A percentile compares a stretch with the other conserved stretches of the same genome.
phyloP scores from a whole-genome alignment of 2,329 filamentous ascomycete species.

The Plectosphaerella plurivora region DNA sequence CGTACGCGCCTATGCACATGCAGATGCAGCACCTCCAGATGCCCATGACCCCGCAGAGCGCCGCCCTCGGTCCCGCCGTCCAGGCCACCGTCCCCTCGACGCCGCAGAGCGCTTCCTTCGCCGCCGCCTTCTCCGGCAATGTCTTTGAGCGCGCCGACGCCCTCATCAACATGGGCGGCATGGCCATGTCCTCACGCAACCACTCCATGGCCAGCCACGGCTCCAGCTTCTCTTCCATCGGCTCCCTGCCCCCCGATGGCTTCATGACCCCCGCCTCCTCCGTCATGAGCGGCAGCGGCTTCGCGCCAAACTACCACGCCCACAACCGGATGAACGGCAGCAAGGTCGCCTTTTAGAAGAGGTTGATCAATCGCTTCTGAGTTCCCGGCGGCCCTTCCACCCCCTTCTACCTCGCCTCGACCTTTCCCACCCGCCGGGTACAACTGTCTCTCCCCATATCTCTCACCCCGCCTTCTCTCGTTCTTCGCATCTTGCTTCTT shows the following conservation, averaged over 20 bases:
- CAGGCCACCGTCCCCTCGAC: constrained; percentile 83
- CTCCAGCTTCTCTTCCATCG: constrained; percentile 34
- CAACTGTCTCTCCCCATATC: not conserved
- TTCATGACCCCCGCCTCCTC: constrained; percentile 24
- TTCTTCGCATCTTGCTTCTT: not conserved
- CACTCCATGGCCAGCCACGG: constrained; percentile 24
- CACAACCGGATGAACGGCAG: constrained; percentile 30
- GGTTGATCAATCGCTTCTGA: not conserved
- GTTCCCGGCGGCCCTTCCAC: not conserved
- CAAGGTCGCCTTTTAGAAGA: constrained; percentile 29
- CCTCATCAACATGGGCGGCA: constrained; percentile 52
- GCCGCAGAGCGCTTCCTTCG: constrained; percentile 54
- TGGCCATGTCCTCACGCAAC: constrained; percentile 47
- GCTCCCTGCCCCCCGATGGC: constrained; percentile 35
- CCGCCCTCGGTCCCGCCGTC: constrained; percentile 82
- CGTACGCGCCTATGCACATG: constrained; percentile 20
- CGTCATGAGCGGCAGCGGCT: constrained; percentile 24
- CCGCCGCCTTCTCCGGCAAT: constrained; percentile 48
- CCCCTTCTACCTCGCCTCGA: not conserved
- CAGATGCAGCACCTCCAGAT: constrained; percentile 36
- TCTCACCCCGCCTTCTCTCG: not conserved
- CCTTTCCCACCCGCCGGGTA: not conserved
- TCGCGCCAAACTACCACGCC: constrained; percentile 7
- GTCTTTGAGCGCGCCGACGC: constrained; percentile 59
- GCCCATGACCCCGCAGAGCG: constrained; percentile 85